These are phyloP conservation scores for Euclidium syriacum DNA, from an alignment of 345 rosid genomes.

Conservation along the genomic window DNA sequence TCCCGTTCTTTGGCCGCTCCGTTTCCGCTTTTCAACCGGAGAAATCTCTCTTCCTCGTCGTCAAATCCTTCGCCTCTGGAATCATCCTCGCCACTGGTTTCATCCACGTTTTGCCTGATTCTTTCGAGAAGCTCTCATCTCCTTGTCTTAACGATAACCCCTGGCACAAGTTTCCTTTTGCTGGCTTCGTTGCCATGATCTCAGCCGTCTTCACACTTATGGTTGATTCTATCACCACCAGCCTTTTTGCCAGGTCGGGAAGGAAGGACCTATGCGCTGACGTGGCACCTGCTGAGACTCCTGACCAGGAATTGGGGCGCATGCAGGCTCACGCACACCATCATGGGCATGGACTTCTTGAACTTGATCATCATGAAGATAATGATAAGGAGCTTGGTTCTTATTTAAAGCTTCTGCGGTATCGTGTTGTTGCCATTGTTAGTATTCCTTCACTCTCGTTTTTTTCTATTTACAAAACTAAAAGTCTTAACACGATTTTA, in stretches of 20 bases:
- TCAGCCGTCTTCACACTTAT: slow-evolving; percentile 41
- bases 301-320: slow-evolving; percentile 27
- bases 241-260: slow-evolving; percentile 26
- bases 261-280: background rate
- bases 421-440: slow-evolving; percentile 44
- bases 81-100: slow-evolving; percentile 51
- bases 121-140: slow-evolving; percentile 38
- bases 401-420: slow-evolving; percentile 35
- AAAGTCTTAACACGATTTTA: no score
- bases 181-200: slow-evolving; percentile 47
- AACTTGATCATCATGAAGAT: background rate
- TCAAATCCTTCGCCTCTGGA: slow-evolving; percentile 54
- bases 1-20: slow-evolving; percentile 41
- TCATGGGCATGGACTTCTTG: slow-evolving; percentile 28
- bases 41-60: slow-evolving; percentile 35
- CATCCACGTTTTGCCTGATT: slow-evolving; percentile 50
- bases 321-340: slow-evolving; percentile 2
- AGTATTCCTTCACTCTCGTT: background rate
- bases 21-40: slow-evolving; percentile 40
- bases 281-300: background rate
- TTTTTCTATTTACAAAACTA: no score
- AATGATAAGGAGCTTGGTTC: slow-evolving; percentile 10
- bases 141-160: slow-evolving; percentile 41
- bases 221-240: slow-evolving; percentile 44
- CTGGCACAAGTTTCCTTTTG: slow-evolving; percentile 46